Evolutionary conservation across 2,329 filamentous ascomycete genomes (phyloP).

Genomic region (Arachnopeziza araneosa): DNA sequence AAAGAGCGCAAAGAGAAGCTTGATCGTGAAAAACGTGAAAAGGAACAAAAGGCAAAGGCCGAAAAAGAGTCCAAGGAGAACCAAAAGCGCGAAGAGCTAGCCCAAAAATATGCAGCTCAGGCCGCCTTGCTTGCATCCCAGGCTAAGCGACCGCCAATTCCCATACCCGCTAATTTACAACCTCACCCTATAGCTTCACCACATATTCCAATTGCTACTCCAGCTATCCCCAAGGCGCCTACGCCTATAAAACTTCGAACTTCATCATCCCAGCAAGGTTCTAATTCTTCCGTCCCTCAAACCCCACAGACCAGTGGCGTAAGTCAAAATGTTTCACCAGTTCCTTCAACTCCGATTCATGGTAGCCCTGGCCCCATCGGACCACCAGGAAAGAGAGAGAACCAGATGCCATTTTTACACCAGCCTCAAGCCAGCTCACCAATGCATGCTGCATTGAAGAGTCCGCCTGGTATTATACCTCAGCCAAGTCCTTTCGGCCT

Average conservation of each 20-base stretch:
- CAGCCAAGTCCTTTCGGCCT: slow-evolving; percentile 39
- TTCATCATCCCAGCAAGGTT: slow-evolving; percentile 67
- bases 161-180: slow-evolving; percentile 52
- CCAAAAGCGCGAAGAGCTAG: slow-evolving; percentile 40
- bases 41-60: slow-evolving; percentile 43
- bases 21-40: slow-evolving; percentile 53
- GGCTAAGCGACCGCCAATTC: slow-evolving; percentile 41
- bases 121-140: slow-evolving; percentile 34
- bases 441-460: slow-evolving; percentile 50
- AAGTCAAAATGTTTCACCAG: slow-evolving; percentile 55
- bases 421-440: slow-evolving; percentile 62
- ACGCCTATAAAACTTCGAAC: slow-evolving; percentile 74
- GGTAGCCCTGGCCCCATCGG: slow-evolving; percentile 59
- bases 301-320: slow-evolving; percentile 55
- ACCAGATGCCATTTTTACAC: slow-evolving; percentile 45
- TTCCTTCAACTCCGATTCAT: slow-evolving; percentile 57
- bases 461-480: slow-evolving; percentile 46
- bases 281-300: slow-evolving; percentile 61
- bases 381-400: slow-evolving; percentile 52
- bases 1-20: slow-evolving; percentile 53
- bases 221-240: slow-evolving; percentile 74
- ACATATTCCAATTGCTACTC: slow-evolving; percentile 71
- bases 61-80: slow-evolving; percentile 45
- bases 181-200: slow-evolving; percentile 65
- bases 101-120: slow-evolving; percentile 33